Evolutionary conservation across 495 filamentous ascomycete genomes (phyloP).

Genomic region (Trypethelium eluteriae): DNA sequence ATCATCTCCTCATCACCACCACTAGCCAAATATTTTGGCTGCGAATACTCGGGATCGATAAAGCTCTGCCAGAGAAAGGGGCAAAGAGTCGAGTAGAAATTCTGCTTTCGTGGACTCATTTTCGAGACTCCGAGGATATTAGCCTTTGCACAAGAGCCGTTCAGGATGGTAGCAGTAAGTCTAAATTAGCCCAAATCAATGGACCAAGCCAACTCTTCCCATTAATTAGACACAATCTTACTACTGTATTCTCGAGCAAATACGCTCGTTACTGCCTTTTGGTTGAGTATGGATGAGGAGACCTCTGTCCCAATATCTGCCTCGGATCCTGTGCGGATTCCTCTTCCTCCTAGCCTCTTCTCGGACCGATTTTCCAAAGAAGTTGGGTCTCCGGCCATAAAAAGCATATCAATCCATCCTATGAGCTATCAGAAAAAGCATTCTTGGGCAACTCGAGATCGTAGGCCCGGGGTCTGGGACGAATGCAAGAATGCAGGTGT

Average conservation of each 20-base stretch:
- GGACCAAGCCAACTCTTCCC: background rate
- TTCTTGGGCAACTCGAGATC: constrained; percentile 14
- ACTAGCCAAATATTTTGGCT: constrained; percentile 28
- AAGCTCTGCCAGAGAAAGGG: background rate
- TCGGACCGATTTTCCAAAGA: background rate
- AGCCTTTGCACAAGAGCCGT: constrained; percentile 14
- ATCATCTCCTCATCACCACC: constrained; percentile 32
- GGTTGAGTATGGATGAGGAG: constrained; percentile 17
- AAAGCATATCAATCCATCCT: background rate
- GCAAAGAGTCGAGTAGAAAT: background rate
- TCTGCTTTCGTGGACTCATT: constrained; percentile 35
- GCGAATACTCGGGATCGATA: constrained; percentile 13
- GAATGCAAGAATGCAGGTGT: constrained; percentile 15
- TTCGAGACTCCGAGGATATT: constrained; percentile 33
- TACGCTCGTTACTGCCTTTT: constrained; percentile 25
- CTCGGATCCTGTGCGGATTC: constrained; percentile 6
- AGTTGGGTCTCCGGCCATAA: background rate
- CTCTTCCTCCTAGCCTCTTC: background rate
- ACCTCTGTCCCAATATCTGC: constrained; percentile 11
- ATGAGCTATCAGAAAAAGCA: background rate
- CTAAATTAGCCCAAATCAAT: constrained; percentile 9
- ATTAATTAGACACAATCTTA: constrained; percentile 18
- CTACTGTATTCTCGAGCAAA: constrained; percentile 29
- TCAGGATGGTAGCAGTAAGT: constrained; percentile 27
- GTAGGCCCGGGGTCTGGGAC: background rate